Conservation (phyloP, 2,329 filamentous ascomycete species). For the Aspergillus pseudoterreus region DNA sequence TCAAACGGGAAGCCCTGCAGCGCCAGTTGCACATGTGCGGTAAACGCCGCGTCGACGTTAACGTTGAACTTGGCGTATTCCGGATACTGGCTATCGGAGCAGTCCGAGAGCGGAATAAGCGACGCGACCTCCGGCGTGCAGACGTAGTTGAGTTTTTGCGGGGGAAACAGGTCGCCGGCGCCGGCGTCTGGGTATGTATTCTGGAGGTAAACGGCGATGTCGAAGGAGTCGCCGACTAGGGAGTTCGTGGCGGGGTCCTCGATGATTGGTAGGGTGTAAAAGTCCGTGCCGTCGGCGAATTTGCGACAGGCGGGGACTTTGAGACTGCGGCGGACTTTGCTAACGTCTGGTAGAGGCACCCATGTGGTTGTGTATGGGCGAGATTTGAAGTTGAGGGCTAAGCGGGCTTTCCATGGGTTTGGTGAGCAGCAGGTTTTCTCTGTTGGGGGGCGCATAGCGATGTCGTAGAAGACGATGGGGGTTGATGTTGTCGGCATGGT, state of each 20-base stretch:
- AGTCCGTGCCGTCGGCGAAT: conserved; percentile 55
- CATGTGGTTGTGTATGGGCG: conserved; percentile 50
- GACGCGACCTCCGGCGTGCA: conserved; percentile 26
- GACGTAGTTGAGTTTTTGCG: conserved; percentile 40
- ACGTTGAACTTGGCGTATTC: conserved; percentile 52
- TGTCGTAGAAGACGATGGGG: conserved; percentile 47
- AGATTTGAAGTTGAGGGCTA: conserved; percentile 49
- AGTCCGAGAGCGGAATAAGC: conserved; percentile 39
- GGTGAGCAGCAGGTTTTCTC: conserved; percentile 36
- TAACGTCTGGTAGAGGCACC: conserved; percentile 53
- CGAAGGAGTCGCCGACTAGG: conserved; percentile 60
- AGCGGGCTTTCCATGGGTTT: conserved; percentile 52
- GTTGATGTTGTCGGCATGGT: not conserved
- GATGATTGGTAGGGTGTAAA: conserved; percentile 59
- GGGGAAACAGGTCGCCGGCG: conserved; percentile 48
- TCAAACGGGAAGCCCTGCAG: conserved; percentile 49
- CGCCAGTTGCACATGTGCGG: conserved; percentile 41
- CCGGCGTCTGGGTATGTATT: conserved; percentile 47
- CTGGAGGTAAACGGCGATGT: conserved; percentile 61
- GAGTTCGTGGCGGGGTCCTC: conserved; percentile 41
- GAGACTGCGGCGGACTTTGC: conserved; percentile 46
- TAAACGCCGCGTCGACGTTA: conserved; percentile 55
- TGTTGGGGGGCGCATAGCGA: conserved; percentile 35
- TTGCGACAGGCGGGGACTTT: conserved; percentile 50
- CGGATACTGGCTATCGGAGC: conserved; percentile 21